Percentiles rank a stretch among this genome's conserved stretches.
Evolutionary conservation across 2,329 filamentous ascomycete genomes (phyloP).

Genomic region (Trichoderma oligosporum): DNA sequence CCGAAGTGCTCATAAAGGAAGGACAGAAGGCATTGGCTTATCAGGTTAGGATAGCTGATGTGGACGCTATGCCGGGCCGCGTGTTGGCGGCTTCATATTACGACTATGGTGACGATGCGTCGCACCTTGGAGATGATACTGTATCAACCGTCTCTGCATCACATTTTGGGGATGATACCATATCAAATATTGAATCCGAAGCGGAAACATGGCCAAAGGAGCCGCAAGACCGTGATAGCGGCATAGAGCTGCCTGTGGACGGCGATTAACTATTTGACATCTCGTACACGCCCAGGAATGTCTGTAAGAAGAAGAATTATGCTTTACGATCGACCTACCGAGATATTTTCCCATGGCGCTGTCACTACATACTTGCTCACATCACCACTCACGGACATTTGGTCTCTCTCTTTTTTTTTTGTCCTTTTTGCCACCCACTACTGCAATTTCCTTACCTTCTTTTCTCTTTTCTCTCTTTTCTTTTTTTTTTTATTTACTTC

Average conservation of each 20-base stretch:
- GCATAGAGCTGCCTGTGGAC: conserved; percentile 47
- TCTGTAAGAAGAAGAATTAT: not conserved
- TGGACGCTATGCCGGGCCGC: conserved; percentile 64
- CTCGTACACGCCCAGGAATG: not conserved
- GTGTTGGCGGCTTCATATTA: conserved; percentile 69
- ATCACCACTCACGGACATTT: conserved; percentile 13
- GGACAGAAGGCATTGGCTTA: conserved; percentile 85
- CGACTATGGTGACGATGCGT: conserved; percentile 37
- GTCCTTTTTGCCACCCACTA: not conserved
- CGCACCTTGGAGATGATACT: conserved; percentile 23
- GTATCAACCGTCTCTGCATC: conserved; percentile 24
- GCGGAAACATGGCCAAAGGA: conserved; percentile 36
- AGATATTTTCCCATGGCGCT: not conserved
- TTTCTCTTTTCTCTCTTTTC: not conserved
- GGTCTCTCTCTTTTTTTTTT: not conserved
- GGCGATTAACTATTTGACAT: conserved; percentile 29
- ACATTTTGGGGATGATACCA: conserved; percentile 20
- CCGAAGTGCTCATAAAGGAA: conserved; percentile 84
- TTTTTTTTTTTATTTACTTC: conserved; percentile 7
- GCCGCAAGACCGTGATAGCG: conserved; percentile 50
- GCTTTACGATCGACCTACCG: not conserved
- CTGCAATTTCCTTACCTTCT: not conserved
- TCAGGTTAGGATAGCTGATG: conserved; percentile 70
- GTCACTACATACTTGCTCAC: not conserved
- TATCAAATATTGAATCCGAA: conserved; percentile 25